phyloP scores from a whole-genome alignment of 2,329 filamentous ascomycete genomes.

The Lachnellula cervina region DNA sequence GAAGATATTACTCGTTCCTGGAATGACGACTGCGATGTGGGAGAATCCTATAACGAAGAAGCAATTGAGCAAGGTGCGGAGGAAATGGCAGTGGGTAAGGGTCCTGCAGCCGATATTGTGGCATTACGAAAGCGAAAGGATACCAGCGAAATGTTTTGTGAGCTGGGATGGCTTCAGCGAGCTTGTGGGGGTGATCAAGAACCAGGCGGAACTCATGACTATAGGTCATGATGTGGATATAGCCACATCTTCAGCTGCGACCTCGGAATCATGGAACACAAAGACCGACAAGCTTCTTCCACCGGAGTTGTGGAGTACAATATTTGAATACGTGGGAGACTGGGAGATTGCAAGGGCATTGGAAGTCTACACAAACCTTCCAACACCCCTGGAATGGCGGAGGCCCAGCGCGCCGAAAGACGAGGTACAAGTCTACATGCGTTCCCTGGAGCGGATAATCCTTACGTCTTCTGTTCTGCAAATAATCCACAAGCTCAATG shows the following conservation, averaged over 20 bases:
- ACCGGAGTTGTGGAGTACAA: conserved; percentile 82
- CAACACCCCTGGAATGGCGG: conserved; percentile 69
- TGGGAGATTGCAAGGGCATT: conserved; percentile 86
- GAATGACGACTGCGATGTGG: conserved; percentile 88
- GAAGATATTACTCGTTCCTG: conserved; percentile 77
- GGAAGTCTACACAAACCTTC: conserved; percentile 72
- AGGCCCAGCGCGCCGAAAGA: conserved; percentile 57
- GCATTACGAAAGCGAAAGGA: conserved; percentile 61
- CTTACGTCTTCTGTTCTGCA: conserved; percentile 65
- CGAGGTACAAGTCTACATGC: conserved; percentile 65
- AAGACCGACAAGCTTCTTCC: conserved; percentile 53
- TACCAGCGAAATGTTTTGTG: conserved; percentile 47
- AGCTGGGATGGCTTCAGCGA: conserved; percentile 65
- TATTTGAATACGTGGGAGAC: conserved; percentile 78
- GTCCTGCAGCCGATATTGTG: conserved; percentile 78
- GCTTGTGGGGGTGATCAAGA: conserved; percentile 68
- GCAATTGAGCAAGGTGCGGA: conserved; percentile 75
- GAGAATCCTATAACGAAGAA: conserved; percentile 84
- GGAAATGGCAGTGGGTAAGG: conserved; percentile 83
- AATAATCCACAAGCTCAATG: conserved; percentile 69
- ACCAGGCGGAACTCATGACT: conserved; percentile 69
- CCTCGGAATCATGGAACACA: conserved; percentile 40
- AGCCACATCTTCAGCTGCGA: conserved; percentile 32
- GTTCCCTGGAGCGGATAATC: conserved; percentile 80
- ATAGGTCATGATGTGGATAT: conserved; percentile 62